Evolutionary conservation across 139 green algal genomes (phyloP).

Genomic region (Limnomonas spitsbergensis): DNA sequence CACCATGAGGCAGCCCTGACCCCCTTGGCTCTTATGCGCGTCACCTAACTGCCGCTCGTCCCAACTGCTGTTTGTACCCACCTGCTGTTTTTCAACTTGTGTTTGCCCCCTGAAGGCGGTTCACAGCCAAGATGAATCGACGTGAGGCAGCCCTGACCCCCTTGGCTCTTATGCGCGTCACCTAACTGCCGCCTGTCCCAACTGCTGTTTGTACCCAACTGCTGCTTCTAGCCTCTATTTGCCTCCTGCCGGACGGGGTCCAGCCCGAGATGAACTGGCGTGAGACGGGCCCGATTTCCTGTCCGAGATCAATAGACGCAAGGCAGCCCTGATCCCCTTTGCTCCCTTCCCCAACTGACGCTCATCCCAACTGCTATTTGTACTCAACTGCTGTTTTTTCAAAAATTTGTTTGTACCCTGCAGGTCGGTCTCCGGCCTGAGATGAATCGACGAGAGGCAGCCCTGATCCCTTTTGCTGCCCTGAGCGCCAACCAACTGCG

Average conservation of each 20-base stretch:
- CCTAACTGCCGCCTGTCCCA: no score
- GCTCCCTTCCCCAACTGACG: no score
- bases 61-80: no score
- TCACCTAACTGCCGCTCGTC: no score
- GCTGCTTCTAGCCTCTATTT: neutral
- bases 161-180: no score
- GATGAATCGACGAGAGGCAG: constrained; percentile 91
- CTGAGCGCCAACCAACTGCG: no score
- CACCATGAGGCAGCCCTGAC: no score
- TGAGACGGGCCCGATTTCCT: constrained; percentile 88
- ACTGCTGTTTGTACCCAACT: neutral
- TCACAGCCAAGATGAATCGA: no score
- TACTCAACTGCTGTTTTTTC: constrained; percentile 28
- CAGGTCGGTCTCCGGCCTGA: constrained; percentile 86
- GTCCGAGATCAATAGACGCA: constrained; percentile 84
- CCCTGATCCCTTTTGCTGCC: no score
- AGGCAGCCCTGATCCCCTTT: no score
- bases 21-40: no score
- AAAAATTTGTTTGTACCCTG: constrained; percentile 18
- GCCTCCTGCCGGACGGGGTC: constrained; percentile 80
- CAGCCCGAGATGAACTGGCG: constrained; percentile 86
- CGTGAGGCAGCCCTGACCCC: constrained; percentile 87
- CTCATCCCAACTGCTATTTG: no score
- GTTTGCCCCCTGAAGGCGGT: constrained; percentile 27
- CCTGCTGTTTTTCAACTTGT: neutral